Conservation (phyloP, 2,329 filamentous ascomycete species). For the Aotearoamyces nothofagi region DNA sequence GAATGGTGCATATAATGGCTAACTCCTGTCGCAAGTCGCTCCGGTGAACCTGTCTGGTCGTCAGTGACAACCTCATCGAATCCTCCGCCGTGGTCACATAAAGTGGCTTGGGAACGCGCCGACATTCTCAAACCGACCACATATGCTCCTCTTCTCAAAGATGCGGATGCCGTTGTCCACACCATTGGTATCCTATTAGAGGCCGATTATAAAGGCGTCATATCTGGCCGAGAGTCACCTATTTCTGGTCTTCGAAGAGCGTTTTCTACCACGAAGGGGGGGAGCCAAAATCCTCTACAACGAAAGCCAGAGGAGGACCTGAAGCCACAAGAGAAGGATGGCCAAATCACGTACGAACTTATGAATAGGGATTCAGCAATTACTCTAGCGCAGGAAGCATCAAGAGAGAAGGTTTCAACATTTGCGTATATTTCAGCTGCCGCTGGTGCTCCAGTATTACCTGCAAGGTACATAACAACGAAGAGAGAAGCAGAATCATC, state of each 20-base stretch:
- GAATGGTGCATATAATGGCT: constrained; percentile 1
- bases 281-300: constrained; percentile 56
- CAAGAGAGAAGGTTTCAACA: constrained; percentile 42
- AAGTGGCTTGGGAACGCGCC: constrained; percentile 75
- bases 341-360: constrained; percentile 83
- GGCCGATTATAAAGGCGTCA: constrained; percentile 90
- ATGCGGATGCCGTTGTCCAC: constrained; percentile 78
- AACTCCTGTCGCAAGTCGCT: constrained; percentile 44
- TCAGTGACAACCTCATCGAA: constrained; percentile 54
- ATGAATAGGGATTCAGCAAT: constrained; percentile 93
- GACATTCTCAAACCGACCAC: constrained; percentile 74
- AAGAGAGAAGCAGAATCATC: constrained; percentile 80
- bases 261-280: constrained; percentile 51
- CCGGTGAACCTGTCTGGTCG: constrained; percentile 78
- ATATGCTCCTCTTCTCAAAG: constrained; percentile 62
- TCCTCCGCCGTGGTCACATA: constrained; percentile 66
- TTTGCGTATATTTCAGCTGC: constrained; percentile 88
- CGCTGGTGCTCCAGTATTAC: constrained; percentile 71
- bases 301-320: constrained; percentile 42
- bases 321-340: constrained; percentile 48
- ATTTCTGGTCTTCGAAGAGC: constrained; percentile 63
- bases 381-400: constrained; percentile 64
- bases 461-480: constrained; percentile 72
- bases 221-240: constrained; percentile 74
- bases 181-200: constrained; percentile 92